Base-by-base conservation (phyloP, 2,329 filamentous ascomycete species). In the Coniochaeta sp. region DNA sequence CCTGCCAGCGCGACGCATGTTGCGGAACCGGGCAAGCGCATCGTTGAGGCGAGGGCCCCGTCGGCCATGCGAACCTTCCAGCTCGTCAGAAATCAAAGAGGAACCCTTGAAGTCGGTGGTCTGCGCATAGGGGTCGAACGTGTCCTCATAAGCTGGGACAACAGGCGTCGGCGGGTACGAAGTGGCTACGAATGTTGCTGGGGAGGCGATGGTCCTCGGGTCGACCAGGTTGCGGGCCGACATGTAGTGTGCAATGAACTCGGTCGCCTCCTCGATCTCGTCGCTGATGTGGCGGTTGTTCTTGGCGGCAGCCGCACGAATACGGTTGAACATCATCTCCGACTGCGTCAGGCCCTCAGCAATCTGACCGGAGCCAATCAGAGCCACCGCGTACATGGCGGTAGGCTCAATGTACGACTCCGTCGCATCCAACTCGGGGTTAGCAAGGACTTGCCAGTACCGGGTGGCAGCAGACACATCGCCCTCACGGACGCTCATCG, bases 71-170 rank as follows among this genome's bases (percentile, higher is more conserved):
- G 82, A 79, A 61, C 86, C 89, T 72, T 97, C 92, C 20, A 97
- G 80, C 58, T 94, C 82, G 57, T 96, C 91, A 0, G 90, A 89
- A 63, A 97, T 96, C 53, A 90, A 77, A 13, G 91, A 86, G 12
- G 94, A 97, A 35, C 90, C 91, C 69, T 92, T 92, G 75, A 94
- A 92, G 67, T 99, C 94, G 30, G 90, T 96, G 58, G 82, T 91
- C 62, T 88, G 83, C 13, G 87, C 89, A 64, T 97, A 95, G 1
- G 94, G 94, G 64, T 99, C 94, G 62, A 87, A 95, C 7, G 83
- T 85, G 58, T 96, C 92, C 61, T 95, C 87, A 53, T 82, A 85
- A 51, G 80, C 79, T 4, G 83, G 77, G 6, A 79, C 75, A 6
- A 77, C 77, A 3, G 77, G 71, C 10, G 81, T 76, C 1, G 80